These are phyloP conservation scores for Xylaria castorea DNA, from an alignment of 495 filamentous ascomycete species.

Conservation along the genomic window DNA sequence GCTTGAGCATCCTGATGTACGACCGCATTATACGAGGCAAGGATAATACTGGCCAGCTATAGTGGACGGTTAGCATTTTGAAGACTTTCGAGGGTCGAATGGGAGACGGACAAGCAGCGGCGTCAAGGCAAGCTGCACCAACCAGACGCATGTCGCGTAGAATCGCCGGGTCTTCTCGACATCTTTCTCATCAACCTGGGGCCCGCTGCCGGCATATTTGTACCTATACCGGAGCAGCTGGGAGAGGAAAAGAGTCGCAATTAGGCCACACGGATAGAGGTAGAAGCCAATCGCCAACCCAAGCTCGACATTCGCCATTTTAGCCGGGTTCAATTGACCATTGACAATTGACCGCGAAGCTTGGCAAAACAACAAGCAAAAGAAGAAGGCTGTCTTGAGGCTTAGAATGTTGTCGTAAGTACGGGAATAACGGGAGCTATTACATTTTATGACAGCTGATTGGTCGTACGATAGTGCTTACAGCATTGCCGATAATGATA, in stretches of 20 bases:
- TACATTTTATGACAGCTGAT: constrained; percentile 4
- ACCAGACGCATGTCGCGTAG: constrained; percentile 40
- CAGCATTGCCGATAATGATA: constrained; percentile 9
- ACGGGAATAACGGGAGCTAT: constrained; percentile 8
- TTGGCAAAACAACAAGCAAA: constrained; percentile 7
- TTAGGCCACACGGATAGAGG: constrained; percentile 40
- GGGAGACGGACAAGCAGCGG: constrained; percentile 33
- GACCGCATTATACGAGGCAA: constrained; percentile 37
- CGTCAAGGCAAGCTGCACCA: constrained; percentile 33
- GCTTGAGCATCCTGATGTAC: constrained; percentile 27
- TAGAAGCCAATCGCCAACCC: constrained; percentile 44
- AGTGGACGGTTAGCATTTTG: constrained; percentile 19
- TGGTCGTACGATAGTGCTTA: constrained; percentile 11
- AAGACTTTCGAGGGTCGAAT: not conserved
- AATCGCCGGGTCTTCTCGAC: constrained; percentile 33
- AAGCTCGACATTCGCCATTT: constrained; percentile 32
- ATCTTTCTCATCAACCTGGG: constrained; percentile 33
- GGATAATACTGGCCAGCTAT: constrained; percentile 35
- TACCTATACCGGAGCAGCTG: constrained; percentile 40
- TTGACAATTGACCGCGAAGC: constrained; percentile 1
- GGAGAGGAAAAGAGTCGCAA: constrained; percentile 36
- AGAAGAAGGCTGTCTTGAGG: not conserved
- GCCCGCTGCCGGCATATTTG: constrained; percentile 27
- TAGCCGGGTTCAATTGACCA: constrained; percentile 7
- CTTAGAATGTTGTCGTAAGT: not conserved